Percentiles rank a stretch among this genome's conserved stretches.
Conservation (phyloP, 1,284 basidiomycete species). For the Moniliophthora roreri region DNA sequence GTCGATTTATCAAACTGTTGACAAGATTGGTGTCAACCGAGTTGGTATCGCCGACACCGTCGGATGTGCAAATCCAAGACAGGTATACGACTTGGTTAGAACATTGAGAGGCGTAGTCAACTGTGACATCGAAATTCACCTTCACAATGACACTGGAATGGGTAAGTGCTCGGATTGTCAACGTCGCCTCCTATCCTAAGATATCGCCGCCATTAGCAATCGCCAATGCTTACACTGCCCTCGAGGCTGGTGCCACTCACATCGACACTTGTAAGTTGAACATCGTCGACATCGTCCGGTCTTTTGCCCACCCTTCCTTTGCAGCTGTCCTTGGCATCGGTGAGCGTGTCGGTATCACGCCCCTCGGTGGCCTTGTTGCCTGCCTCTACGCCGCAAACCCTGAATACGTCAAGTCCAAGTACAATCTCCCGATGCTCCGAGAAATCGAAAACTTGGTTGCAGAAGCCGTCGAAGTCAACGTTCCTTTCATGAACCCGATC, state of each 20-base stretch:
- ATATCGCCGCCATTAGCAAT: slow-evolving; percentile 61
- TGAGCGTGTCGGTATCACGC: slow-evolving; percentile 98
- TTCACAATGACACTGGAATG: slow-evolving; percentile 99
- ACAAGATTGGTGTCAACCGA: slow-evolving; percentile 99
- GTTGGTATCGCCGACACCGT: slow-evolving; percentile 99
- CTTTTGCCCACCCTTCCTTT: slow-evolving; percentile 6
- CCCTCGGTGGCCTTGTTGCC: slow-evolving; percentile 95
- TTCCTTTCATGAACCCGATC: slow-evolving; percentile 96
- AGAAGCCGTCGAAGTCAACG: slow-evolving; percentile 96
- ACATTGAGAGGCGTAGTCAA: slow-evolving; percentile 94
- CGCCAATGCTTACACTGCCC: slow-evolving; percentile 97
- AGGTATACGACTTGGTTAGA: slow-evolving; percentile 98
- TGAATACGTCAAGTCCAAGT: slow-evolving; percentile 99
- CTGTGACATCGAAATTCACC: slow-evolving; percentile 97
- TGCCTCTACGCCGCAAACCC: slow-evolving; percentile 96
- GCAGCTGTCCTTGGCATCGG: slow-evolving; percentile 92
- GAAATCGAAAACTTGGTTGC: slow-evolving; percentile 99
- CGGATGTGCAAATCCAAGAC: slow-evolving; percentile 97
- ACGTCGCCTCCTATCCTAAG: slow-evolving; percentile 9
- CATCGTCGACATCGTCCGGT: too few relatives aligned
- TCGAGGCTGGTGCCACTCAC: slow-evolving; percentile 99
- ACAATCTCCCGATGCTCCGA: slow-evolving; percentile 95
- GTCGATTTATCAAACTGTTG: slow-evolving; percentile 98
- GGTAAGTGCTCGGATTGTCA: slow-evolving; percentile 36
- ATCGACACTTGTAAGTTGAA: slow-evolving; percentile 86